Evolutionary conservation across 2,329 filamentous ascomycete genomes (phyloP), one percentile per base, ranked within the genome.

Genomic region (Colletotrichum lupini): DNA sequence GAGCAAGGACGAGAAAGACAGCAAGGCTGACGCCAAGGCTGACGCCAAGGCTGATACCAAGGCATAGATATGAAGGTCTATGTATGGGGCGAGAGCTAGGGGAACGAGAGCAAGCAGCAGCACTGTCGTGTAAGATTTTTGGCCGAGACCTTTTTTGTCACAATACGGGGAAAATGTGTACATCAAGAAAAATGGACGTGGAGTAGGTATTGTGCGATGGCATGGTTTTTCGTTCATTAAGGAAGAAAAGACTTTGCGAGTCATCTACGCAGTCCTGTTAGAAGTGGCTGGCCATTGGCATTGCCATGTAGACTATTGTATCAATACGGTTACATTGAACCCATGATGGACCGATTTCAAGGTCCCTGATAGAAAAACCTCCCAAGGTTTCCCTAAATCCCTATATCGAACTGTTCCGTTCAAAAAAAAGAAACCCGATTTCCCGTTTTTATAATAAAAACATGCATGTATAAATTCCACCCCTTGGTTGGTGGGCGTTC

Each of bases 301-400:
- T 30, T 55, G 67, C 67, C 60, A 70, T 73, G 73, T 74, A 73
- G 73, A 74, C 69, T 73, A 74, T 58, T 74, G 69, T 74, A 74
- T 60, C 64, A 74, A 70, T 60, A 73, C 60, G 71, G 71, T 71
- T 73, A 52, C 71, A 70, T 73, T 73, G 67, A 66, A 65, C 55
- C 22, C 60, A 61, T 73, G 67, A 60, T 56, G 65, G 32, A 73
- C 56, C 67, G 30, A 55, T 55, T 49, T 49, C 42, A 49, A 49
- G 4, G 19, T 22, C 42, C 42, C 42, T 49, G 42, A 11, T n/a
- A 11, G 42, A 64, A 53, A 49, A 65, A 56, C 46, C 66, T 49
- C 58, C 42, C 24, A 30, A 59, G 1, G 32, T 35, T 57, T 42
- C 49, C 56, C 35, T 30, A 3, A 32, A 49, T 60, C 57, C 26